Percentiles rank a stretch among this genome's conserved stretches.
Evolutionary conservation across 257 asterid species (phyloP).

Genomic region (Lavandula angustifolia): DNA sequence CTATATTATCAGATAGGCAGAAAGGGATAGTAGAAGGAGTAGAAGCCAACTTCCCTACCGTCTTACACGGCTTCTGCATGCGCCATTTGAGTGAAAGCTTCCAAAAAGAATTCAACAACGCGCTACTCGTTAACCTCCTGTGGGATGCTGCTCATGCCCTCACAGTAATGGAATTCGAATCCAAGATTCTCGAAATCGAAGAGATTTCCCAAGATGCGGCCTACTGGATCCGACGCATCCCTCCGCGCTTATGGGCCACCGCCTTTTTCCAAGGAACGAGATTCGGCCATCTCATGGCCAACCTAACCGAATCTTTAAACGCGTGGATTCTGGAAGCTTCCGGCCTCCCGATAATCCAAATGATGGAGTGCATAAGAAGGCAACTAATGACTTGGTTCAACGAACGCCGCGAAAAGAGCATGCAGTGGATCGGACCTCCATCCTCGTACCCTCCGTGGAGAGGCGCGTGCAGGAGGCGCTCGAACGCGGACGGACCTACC

Average conservation of each 20-base stretch:
- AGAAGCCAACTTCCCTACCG: slow-evolving; percentile 86
- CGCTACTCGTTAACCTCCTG: slow-evolving; percentile 80
- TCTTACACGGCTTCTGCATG: slow-evolving; percentile 93
- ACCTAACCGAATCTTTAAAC: slow-evolving; percentile 62
- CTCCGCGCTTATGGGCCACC: slow-evolving; percentile 89
- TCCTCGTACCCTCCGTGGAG: slow-evolving; percentile 87
- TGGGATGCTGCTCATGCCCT: slow-evolving; percentile 94
- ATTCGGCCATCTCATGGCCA: slow-evolving; percentile 86
- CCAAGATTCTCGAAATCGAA: slow-evolving; percentile 75
- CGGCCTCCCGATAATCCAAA: slow-evolving; percentile 83
- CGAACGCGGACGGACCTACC: slow-evolving; percentile 84
- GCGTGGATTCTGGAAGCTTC: slow-evolving; percentile 86
- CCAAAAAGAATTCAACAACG: slow-evolving; percentile 81
- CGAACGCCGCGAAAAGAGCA: slow-evolving; percentile 87
- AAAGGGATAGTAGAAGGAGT: slow-evolving; percentile 84
- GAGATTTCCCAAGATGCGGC: slow-evolving; percentile 91
- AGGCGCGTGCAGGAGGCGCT: slow-evolving; percentile 85
- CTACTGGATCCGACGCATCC: slow-evolving; percentile 77
- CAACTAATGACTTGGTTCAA: slow-evolving; percentile 96
- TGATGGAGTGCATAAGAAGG: slow-evolving; percentile 93
- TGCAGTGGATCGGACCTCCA: slow-evolving; percentile 98
- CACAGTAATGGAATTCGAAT: slow-evolving; percentile 71
- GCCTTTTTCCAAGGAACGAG: slow-evolving; percentile 84
- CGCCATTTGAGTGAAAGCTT: slow-evolving; percentile 89
- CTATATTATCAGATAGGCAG: slow-evolving; percentile 87